These are phyloP conservation scores for Eutrema yunnanense DNA, from an alignment of 345 rosid genomes.

Conservation along the genomic window DNA sequence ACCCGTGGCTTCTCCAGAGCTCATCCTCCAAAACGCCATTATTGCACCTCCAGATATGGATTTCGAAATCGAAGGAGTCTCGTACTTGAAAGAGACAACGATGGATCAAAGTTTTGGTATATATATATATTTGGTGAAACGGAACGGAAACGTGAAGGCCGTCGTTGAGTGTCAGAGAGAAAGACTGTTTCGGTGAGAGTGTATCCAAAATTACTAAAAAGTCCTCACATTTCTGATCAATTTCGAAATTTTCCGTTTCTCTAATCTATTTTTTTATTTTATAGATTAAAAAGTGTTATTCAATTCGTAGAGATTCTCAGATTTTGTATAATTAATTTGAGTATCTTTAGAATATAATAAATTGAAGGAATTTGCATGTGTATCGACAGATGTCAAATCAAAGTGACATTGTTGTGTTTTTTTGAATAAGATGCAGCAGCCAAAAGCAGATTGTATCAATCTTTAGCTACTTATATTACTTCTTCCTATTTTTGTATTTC, in stretches of 20 bases:
- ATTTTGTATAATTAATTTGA: not conserved
- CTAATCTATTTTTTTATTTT: not conserved
- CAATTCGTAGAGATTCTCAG: not conserved
- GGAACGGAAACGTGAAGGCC: not conserved
- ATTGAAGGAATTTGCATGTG: not conserved
- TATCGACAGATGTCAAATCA: conserved; percentile 7
- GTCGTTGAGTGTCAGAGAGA: not conserved
- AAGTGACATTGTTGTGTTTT: not conserved
- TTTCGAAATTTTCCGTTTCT: not conserved
- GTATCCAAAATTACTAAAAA: not conserved
- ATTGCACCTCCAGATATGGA: not conserved
- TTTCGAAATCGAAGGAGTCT: not conserved
- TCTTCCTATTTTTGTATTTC: not conserved
- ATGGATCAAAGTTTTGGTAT: not conserved
- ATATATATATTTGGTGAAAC: not conserved
- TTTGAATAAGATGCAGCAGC: not conserved
- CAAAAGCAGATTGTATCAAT: not conserved
- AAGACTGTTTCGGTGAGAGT: not conserved
- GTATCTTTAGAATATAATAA: not conserved
- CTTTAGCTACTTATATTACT: not conserved
- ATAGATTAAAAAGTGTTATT: not conserved
- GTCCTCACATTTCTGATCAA: not conserved
- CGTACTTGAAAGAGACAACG: conserved; percentile 3
- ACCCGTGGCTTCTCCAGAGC: conserved; percentile 51
- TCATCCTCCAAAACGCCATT: conserved; percentile 51